Evolutionary conservation across 257 asterid genomes (phyloP).

Genomic region (Linderniella brevidens): DNA sequence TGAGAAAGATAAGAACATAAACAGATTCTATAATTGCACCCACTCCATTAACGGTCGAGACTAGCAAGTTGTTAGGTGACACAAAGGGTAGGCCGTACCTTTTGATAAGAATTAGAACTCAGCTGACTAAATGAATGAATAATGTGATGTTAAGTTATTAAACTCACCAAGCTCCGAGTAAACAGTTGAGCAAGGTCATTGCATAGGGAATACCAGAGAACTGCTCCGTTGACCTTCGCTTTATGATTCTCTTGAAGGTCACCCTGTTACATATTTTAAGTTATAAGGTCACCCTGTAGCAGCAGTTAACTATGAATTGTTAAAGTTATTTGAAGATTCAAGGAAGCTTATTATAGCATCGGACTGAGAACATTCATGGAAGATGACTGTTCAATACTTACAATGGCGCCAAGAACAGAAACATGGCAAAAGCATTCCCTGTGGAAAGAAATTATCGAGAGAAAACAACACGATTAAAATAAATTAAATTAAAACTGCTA

Average conservation of each 20-base stretch:
- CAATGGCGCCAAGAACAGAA: conserved; percentile 80
- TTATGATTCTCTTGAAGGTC: conserved; percentile 60
- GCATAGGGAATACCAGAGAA: conserved; percentile 86
- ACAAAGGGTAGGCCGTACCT: conserved; percentile 93
- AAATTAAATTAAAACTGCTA: not conserved
- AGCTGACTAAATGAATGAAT: not conserved
- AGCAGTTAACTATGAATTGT: too few relatives aligned
- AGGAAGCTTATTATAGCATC: too few relatives aligned
- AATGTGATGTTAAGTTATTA: not conserved
- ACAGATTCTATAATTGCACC: conserved; percentile 37
- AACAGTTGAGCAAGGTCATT: conserved; percentile 85
- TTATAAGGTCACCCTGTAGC: too few relatives aligned
- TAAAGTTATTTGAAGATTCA: too few relatives aligned
- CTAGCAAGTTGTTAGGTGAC: conserved; percentile 61
- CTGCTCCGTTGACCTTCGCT: conserved; percentile 45
- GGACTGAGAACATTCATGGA: too few relatives aligned
- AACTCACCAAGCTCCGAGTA: conserved; percentile 63
- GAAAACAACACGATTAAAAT: not conserved
- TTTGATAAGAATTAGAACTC: not conserved
- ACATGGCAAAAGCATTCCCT: conserved; percentile 72
- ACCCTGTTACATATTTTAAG: conserved; percentile 20
- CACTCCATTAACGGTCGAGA: conserved; percentile 43
- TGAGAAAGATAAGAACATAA: conserved; percentile 32
- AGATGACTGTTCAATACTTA: conserved; percentile 20
- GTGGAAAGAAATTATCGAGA: conserved; percentile 4